Evolutionary conservation across 108 stramenopile species (phyloP).

Genomic region (Skeletonema menzelii): DNA sequence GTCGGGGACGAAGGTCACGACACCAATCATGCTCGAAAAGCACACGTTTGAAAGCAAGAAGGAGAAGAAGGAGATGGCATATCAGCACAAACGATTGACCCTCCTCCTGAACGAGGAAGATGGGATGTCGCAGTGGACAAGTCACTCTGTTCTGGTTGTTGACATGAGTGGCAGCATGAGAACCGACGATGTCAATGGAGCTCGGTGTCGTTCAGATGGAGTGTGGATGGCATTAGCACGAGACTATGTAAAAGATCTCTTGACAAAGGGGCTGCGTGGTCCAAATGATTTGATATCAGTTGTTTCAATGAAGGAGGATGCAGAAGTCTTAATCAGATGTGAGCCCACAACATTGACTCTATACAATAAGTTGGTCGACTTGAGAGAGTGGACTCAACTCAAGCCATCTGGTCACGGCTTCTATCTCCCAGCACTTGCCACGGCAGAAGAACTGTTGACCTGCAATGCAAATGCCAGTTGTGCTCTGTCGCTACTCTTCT

Average conservation of each 20-base stretch:
- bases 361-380: slow-evolving; percentile 47
- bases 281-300: slow-evolving; percentile 42
- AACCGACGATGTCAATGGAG: slow-evolving; percentile 50
- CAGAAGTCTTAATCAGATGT: slow-evolving; percentile 21
- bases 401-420: slow-evolving; percentile 42
- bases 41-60: background rate
- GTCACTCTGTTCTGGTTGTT: slow-evolving; percentile 56
- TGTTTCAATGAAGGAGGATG: slow-evolving; percentile 37
- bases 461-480: slow-evolving; percentile 33
- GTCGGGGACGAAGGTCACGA: slow-evolving; percentile 29
- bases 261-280: background rate
- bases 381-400: slow-evolving; percentile 20
- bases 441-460: slow-evolving; percentile 29
- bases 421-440: slow-evolving; percentile 52
- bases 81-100: background rate
- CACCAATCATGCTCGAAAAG: slow-evolving; percentile 41
- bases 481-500: slow-evolving; percentile 52
- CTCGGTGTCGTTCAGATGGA: slow-evolving; percentile 49
- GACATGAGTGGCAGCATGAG: slow-evolving; percentile 60
- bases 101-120: background rate
- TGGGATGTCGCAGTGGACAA: slow-evolving; percentile 30
- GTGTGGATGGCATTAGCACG: slow-evolving; percentile 56
- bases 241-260: slow-evolving; percentile 41
- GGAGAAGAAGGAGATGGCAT: background rate
- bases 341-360: slow-evolving; percentile 41